These are phyloP conservation scores for Chlorella sp. DNA, from an alignment of 139 green algal genomes.

Conservation along the genomic window DNA sequence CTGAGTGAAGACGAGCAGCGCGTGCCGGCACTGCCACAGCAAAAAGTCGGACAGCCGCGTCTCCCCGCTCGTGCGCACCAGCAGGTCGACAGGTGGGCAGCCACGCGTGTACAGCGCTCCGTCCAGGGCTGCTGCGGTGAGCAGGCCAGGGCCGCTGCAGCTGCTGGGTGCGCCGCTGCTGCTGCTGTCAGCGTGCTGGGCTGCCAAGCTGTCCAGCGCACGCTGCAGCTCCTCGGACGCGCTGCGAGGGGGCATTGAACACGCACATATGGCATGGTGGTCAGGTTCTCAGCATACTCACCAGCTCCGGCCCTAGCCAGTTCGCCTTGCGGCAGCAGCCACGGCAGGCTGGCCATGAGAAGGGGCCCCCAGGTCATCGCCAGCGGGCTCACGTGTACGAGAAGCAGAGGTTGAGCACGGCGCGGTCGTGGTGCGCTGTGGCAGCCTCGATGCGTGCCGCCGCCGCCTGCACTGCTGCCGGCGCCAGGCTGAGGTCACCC, in stretches of 20 bases:
- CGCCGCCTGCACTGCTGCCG: constrained; percentile 66
- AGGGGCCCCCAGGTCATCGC: not conserved
- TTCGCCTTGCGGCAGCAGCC: not conserved
- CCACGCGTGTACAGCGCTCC: constrained; percentile 34
- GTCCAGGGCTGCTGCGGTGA: constrained; percentile 20
- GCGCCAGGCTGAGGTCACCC: constrained; percentile 79
- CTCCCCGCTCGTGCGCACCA: constrained; percentile 92
- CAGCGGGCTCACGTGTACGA: constrained; percentile 81
- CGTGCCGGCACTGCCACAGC: constrained; percentile 75
- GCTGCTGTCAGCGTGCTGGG: not conserved
- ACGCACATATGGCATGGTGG: not conserved
- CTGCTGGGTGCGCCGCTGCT: not conserved
- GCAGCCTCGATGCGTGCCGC: constrained; percentile 73
- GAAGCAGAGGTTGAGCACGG: constrained; percentile 93
- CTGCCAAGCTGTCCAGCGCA: constrained; percentile 12
- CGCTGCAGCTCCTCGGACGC: constrained; percentile 38
- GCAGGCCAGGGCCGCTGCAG: not conserved
- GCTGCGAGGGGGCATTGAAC: not conserved
- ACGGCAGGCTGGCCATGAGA: not conserved
- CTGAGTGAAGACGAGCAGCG: constrained; percentile 78
- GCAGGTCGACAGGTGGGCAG: constrained; percentile 81
- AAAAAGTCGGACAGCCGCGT: constrained; percentile 91
- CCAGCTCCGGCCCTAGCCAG: no score
- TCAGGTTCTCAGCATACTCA: not conserved
- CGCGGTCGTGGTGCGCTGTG: constrained; percentile 53